A percentile compares a stretch with the other conserved stretches of the same genome.
Conservation (phyloP, 345 rosid species). For the Excoecaria cochinchinensis region DNA sequence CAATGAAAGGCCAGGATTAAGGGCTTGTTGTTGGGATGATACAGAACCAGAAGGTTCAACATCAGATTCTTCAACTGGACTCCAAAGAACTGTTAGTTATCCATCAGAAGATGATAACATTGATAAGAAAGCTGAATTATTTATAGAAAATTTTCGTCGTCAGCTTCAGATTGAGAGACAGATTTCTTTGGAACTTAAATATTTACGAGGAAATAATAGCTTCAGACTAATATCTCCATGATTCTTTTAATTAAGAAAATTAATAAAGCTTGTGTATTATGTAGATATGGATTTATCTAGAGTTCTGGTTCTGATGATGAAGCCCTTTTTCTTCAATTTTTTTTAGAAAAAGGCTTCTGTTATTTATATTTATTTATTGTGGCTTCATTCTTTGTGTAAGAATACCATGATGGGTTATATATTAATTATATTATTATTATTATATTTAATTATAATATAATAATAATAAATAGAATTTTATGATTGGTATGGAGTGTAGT, state of each 20-base stretch:
- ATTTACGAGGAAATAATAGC: slow-evolving; percentile 35
- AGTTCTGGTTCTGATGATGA: no score
- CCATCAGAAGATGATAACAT: slow-evolving; percentile 57
- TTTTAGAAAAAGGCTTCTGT: no score
- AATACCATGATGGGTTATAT: no score
- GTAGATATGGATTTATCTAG: no score
- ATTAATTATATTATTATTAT: no score
- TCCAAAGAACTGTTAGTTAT: slow-evolving; percentile 51
- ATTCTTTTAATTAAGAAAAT: not conserved
- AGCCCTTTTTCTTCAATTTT: no score
- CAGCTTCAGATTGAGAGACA: slow-evolving; percentile 85
- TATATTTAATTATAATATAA: no score
- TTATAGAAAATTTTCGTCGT: slow-evolving; percentile 68
- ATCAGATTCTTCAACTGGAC: slow-evolving; percentile 20
- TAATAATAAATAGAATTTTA: no score
- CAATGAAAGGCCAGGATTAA: slow-evolving; percentile 55
- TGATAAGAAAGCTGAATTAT: slow-evolving; percentile 66
- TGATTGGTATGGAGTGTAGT: no score
- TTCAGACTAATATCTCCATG: slow-evolving; percentile 12
- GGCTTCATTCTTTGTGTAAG: no score
- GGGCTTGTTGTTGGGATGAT: slow-evolving; percentile 37
- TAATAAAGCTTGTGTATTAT: no score
- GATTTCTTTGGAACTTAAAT: slow-evolving; percentile 64
- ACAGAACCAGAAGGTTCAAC: slow-evolving; percentile 18
- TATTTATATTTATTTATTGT: no score